Evolutionary conservation across 192 early-diverging fungal species (phyloP).

Genomic region (Funneliformis geosporum): DNA sequence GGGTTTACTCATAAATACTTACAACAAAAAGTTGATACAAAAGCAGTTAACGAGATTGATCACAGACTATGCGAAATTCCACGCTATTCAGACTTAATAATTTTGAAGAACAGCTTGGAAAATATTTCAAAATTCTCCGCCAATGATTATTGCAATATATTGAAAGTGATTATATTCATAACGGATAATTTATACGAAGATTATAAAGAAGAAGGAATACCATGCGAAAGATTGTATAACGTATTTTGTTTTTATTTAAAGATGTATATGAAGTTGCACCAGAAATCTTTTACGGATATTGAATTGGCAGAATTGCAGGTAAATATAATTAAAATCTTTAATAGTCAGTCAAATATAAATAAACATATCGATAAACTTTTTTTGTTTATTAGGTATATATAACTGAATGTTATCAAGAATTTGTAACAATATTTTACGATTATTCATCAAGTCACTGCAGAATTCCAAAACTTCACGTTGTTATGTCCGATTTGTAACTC

Average conservation of each 20-base stretch:
- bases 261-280: neutral
- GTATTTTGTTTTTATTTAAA: neutral
- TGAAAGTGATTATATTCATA: neutral
- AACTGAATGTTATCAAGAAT: neutral
- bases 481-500: too few relatives aligned
- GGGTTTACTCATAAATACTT: neutral
- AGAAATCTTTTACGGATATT: neutral
- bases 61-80: neutral
- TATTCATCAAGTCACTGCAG: neutral
- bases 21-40: neutral
- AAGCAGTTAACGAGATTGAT: neutral
- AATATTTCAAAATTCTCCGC: neutral
- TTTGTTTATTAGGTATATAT: neutral
- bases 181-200: neutral
- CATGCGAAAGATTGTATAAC: neutral
- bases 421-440: neutral
- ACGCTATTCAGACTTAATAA: neutral
- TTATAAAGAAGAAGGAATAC: neutral
- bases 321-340: conserved; percentile 38
- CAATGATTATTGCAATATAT: neutral
- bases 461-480: neutral
- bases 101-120: neutral
- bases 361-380: too few relatives aligned
- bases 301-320: neutral
- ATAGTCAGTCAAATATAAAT: too few relatives aligned